Base-by-base conservation (phyloP, 139 green algal species). In the Deuterostichococcus epilithicus region DNA sequence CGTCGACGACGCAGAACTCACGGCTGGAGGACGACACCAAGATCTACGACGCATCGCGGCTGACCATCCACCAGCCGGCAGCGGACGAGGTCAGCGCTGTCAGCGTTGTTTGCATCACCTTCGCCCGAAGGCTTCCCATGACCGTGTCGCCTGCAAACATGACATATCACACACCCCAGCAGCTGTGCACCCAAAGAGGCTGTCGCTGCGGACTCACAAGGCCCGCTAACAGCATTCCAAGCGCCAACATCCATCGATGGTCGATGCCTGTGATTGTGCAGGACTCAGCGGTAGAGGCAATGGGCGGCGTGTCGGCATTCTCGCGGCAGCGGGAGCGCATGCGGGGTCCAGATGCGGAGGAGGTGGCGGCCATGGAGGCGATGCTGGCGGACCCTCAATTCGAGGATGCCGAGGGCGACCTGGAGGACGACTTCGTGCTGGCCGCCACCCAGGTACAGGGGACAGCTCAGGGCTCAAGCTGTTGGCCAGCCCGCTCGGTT, bases 391-490 rank as follows among this genome's bases (percentile, higher is more conserved):
- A 59, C 70, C 33, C 85, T 47, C 79, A 88, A 71, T 37, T 70
- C 59, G 77, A 60, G 58, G 81, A 75, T 15, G 60, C 72, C 35
- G 65, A 80, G 45, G 86, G 80, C n/a, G 89, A 93, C 71, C 83
- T 91, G 77, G 68, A 91, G 42, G 91, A 94, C 76, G 87, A 90
- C 38, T 95, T 95, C 81, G 86, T 93, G 71, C 76, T 90, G 34
- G 74, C 74, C 0, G 86, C 84, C 3, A 83, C 86, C 5, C 71
- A 86, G 66, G 66, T 75, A 36, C 42, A 13, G 42, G 8, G 42
- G 42, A 20, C 1, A 30, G 67, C 37, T 26, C 42, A 52, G 42
- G 15, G 22, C 5, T 30, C 28, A 30, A 45, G 59, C 35, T 42
- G 32, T 45, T 38, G 35, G 8, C 13, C 37, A 76, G 26, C 10